Evolutionary conservation across 306 rosid genomes (phyloP).

Genomic region (Sophora flavescens): DNA sequence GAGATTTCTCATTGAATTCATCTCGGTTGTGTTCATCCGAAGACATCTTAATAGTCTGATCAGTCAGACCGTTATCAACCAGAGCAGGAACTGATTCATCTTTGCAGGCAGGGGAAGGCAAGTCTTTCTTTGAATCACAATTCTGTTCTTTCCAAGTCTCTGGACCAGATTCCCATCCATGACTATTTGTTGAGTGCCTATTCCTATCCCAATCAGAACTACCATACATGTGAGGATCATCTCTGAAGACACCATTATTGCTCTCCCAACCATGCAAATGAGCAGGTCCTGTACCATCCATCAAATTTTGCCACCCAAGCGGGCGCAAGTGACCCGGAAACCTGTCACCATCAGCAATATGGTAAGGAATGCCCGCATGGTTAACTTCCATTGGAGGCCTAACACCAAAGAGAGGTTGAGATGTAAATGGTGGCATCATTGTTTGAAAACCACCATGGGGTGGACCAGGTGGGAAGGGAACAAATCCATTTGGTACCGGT

Average conservation of each 20-base stretch:
- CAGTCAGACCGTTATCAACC: slow-evolving; percentile 62
- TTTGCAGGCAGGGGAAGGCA: slow-evolving; percentile 73
- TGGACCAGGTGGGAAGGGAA: slow-evolving; percentile 94
- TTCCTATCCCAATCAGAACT: slow-evolving; percentile 94
- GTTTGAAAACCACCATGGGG: slow-evolving; percentile 92
- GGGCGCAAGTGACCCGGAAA: slow-evolving; percentile 91
- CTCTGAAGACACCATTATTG: slow-evolving; percentile 81
- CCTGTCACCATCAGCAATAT: slow-evolving; percentile 87
- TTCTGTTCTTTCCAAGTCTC: slow-evolving; percentile 90
- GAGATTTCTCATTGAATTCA: slow-evolving; percentile 56
- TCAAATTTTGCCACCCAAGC: slow-evolving; percentile 88
- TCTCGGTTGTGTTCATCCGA: slow-evolving; percentile 60
- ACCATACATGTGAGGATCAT: slow-evolving; percentile 78
- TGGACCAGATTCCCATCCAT: slow-evolving; percentile 87
- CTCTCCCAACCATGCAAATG: slow-evolving; percentile 95
- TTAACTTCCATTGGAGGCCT: slow-evolving; percentile 89
- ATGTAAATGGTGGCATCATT: slow-evolving; percentile 85
- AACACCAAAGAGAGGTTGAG: slow-evolving; percentile 82
- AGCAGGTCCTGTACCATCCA: slow-evolving; percentile 94
- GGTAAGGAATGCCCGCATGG: slow-evolving; percentile 88
- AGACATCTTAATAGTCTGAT: slow-evolving; percentile 61
- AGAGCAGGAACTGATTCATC: slow-evolving; percentile 64
- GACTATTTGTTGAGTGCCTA: slow-evolving; percentile 76
- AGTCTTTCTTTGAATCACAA: slow-evolving; percentile 74
- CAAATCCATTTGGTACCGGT: slow-evolving; percentile 87